Conservation (phyloP, 116 monocot species). For the Dioscorea cayenensis region DNA sequence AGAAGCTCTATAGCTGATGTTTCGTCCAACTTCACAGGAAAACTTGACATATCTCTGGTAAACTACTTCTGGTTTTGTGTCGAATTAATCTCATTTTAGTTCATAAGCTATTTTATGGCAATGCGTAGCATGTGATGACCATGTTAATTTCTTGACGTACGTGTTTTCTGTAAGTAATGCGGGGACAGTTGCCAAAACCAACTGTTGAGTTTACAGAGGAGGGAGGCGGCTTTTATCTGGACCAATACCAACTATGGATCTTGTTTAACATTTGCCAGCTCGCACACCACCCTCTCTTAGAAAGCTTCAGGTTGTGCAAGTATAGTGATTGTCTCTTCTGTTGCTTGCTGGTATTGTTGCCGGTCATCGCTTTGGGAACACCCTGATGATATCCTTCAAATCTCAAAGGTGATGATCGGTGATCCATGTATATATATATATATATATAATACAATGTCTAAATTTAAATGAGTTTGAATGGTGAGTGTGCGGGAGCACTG, state of each 20-base stretch:
- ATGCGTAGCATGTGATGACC: no score
- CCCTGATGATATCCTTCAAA: conserved; percentile 16
- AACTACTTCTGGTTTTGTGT: no score
- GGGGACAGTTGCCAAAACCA: neutral
- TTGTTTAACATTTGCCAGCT: conserved; percentile 24
- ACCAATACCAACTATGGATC: conserved; percentile 24
- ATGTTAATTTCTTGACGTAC: no score
- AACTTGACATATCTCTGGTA: conserved; percentile 70
- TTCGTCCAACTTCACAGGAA: conserved; percentile 32
- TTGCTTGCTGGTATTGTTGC: conserved; percentile 6
- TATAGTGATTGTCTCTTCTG: conserved; percentile 16
- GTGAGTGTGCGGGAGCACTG: conserved; percentile 8
- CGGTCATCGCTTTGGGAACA: neutral
- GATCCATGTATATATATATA: no score
- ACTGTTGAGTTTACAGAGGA: conserved; percentile 6
- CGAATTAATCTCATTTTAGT: no score
- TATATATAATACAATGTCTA: no score
- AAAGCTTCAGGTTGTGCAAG: conserved; percentile 23
- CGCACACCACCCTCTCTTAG: conserved; percentile 18
- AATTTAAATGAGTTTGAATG: no score
- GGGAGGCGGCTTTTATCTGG: conserved; percentile 11
- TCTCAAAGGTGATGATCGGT: conserved; percentile 10
- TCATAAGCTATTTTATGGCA: no score
- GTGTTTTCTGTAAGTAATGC: conserved; percentile 4
- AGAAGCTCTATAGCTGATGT: conserved; percentile 28